Base-by-base conservation (phyloP, 2,329 filamentous ascomycete species). In the Fusarium xylarioides region DNA sequence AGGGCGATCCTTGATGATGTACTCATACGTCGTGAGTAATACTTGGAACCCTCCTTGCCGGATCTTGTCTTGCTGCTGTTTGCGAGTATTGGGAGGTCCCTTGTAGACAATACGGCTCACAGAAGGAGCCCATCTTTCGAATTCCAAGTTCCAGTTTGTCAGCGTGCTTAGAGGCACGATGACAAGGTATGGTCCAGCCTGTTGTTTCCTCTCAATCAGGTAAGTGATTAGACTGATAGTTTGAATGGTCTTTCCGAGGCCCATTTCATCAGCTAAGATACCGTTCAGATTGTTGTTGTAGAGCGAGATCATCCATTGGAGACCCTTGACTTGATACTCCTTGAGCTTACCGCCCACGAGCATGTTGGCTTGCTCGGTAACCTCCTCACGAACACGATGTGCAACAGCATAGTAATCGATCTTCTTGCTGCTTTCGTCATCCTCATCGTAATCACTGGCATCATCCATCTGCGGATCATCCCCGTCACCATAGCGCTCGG, bases 281-380 rank as follows among this genome's bases (percentile, higher is more conserved):
- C 96, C 96, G 82, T 99, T 99, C 74, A 99, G 90, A 83, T 98
- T 99, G 87, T 99, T 99, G 91, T 99, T 99, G 89, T 98, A 99
- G 19, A 99, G 88, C 19, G 96, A 99, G 69, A 99, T 92, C 96
- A 99, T 99, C 96, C 96, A 99, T 82, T 99, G 95, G 53, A 99
- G 86, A 88, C 96, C 96, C 90, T 98, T 98, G 83, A 99, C 76
- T 84, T 99, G 96, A 83, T 99, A 99, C 82, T 99, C 96, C 83
- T 99, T 99, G 75, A 99, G 87, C 16, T 87, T 93, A 80, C 96
- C 96, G 80, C 96, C 96, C 71, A 98, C 94, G 68, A 99, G 88
- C 47, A 97, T 97, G 59, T 84, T 83, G 11, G 96, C 94, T 80
- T 99, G 96, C 69, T 88, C 87, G 2, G 89, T 92, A 76, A 99